Conservation (phyloP, 2,329 filamentous ascomycete genomes). For the Lasiodiplodia gonubiensis region DNA sequence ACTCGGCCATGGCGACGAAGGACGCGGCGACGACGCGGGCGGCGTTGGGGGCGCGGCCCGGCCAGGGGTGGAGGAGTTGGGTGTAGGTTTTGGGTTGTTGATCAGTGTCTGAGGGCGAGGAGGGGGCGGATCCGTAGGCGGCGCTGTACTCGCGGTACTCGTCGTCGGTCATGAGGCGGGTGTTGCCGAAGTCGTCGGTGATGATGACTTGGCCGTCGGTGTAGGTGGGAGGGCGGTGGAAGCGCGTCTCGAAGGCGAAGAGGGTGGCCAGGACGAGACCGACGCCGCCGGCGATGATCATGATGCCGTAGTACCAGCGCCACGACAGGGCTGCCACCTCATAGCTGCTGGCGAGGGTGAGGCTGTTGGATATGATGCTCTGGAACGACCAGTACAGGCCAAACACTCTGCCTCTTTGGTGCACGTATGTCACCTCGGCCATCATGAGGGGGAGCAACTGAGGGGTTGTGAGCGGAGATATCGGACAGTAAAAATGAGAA, state of each 20-base stretch:
- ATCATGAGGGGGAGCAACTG: constrained; percentile 49
- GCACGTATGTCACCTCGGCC: constrained; percentile 49
- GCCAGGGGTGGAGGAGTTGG: constrained; percentile 31
- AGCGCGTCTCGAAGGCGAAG: constrained; percentile 49
- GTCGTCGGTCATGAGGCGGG: constrained; percentile 40
- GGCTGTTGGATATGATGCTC: constrained; percentile 41
- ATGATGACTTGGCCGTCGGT: constrained; percentile 44
- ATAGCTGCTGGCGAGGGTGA: constrained; percentile 47
- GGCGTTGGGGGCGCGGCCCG: constrained; percentile 29
- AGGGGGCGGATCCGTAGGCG: neutral
- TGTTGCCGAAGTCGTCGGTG: constrained; percentile 50
- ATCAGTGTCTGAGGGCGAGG: neutral
- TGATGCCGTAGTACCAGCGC: constrained; percentile 53
- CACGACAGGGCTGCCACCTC: constrained; percentile 45
- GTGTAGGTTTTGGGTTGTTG: constrained; percentile 30
- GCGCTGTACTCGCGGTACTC: constrained; percentile 37
- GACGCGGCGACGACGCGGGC: constrained; percentile 31
- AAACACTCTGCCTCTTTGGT: constrained; percentile 46
- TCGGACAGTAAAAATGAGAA: neutral
- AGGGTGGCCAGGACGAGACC: constrained; percentile 47
- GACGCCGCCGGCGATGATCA: constrained; percentile 43
- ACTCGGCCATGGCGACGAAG: constrained; percentile 42
- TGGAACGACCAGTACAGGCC: constrained; percentile 50
- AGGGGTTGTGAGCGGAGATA: constrained; percentile 37
- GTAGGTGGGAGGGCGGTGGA: constrained; percentile 42